Base-by-base conservation (phyloP, 2,329 filamentous ascomycete genomes). In the Cucurbitaria berberidis region DNA sequence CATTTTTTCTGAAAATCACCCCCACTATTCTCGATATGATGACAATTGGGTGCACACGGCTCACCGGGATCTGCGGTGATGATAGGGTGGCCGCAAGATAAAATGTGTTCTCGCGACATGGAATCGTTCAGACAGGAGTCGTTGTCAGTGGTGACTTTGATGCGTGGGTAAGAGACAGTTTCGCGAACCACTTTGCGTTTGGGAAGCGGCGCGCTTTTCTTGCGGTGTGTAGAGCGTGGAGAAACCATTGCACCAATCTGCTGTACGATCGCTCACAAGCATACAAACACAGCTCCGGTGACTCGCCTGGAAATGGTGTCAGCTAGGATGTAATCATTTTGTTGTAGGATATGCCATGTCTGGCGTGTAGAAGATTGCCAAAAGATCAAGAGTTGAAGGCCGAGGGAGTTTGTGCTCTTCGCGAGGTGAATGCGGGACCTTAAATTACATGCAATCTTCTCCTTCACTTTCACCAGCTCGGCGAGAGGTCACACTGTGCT, bases 1-100 rank as follows among this genome's bases (percentile, higher is more conserved):
- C 19, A 8, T 19, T 32, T 16, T 8, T 10, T 44, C 3, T n/a
- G 1, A 5, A 7, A 5, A n/a, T 8, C 16, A 36, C 5, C 16
- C 1, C 1, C 10, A 11, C 27, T 3, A 13, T 26, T 22, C 5
- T 34, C 19, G 13, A 53, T 11, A 29, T 55, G 43, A 11, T 51
- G 26, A 32, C 51, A 62, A 21, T 62, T 62, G 8, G 48, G 53
- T 2, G 59, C 59, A n/a, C 59, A 59, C 2, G 45, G 41, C 27
- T 57, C 48, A 9, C 49, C 21, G 0, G 53, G 26, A 18, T 18
- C 24, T 5, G 22, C n/a, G 0, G 56, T 57, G 1, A 32, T 29
- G 19, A 62, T 24, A 5, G 55, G 18, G 27, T 59, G 56, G 2
- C 51, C 48, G 34, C 59, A 62, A 8, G 9, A 15, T 5, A 62